phyloP scores from a whole-genome alignment of 2,329 filamentous ascomycete genomes.

The Fonsecaea pedrosoi region DNA sequence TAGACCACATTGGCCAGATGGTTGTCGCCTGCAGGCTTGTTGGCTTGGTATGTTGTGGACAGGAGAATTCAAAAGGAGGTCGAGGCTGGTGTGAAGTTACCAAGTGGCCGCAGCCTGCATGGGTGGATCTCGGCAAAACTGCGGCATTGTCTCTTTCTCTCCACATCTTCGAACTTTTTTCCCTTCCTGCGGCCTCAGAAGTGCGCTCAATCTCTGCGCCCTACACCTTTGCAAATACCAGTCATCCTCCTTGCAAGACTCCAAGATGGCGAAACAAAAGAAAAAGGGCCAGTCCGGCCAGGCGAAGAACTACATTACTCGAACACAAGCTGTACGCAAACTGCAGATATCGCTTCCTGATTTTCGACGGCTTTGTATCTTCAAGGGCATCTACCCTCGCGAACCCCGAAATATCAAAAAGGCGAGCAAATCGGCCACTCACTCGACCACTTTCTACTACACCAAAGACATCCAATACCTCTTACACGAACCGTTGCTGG shows the following conservation, averaged over 20 bases:
- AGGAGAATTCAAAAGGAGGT: slow-evolving; percentile 23
- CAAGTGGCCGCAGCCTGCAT: slow-evolving; percentile 17
- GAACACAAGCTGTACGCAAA: slow-evolving; percentile 96
- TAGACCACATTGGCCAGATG: neutral
- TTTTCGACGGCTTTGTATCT: slow-evolving; percentile 98
- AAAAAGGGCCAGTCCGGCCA: slow-evolving; percentile 90
- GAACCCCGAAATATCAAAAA: slow-evolving; percentile 98
- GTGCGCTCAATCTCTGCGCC: slow-evolving; percentile 12
- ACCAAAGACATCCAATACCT: slow-evolving; percentile 98
- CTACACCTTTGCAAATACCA: slow-evolving; percentile 14
- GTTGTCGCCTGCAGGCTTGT: neutral
- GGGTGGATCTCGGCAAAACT: neutral
- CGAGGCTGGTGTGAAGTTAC: slow-evolving; percentile 20
- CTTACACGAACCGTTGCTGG: slow-evolving; percentile 90
- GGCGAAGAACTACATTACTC: slow-evolving; percentile 97
- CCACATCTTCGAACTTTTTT: slow-evolving; percentile 26
- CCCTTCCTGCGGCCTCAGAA: slow-evolving; percentile 1
- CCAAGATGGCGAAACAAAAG: slow-evolving; percentile 76
- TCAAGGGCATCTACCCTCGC: slow-evolving; percentile 98
- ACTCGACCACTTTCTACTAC: slow-evolving; percentile 89
- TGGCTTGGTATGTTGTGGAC: neutral
- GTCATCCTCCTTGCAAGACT: neutral
- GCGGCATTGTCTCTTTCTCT: slow-evolving; percentile 1
- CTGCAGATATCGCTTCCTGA: slow-evolving; percentile 96
- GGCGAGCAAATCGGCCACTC: slow-evolving; percentile 86